Evolutionary conservation across 2,329 filamentous ascomycete species (phyloP), one percentile per base, ranked within the genome.

Genomic region (Claviceps sp.): DNA sequence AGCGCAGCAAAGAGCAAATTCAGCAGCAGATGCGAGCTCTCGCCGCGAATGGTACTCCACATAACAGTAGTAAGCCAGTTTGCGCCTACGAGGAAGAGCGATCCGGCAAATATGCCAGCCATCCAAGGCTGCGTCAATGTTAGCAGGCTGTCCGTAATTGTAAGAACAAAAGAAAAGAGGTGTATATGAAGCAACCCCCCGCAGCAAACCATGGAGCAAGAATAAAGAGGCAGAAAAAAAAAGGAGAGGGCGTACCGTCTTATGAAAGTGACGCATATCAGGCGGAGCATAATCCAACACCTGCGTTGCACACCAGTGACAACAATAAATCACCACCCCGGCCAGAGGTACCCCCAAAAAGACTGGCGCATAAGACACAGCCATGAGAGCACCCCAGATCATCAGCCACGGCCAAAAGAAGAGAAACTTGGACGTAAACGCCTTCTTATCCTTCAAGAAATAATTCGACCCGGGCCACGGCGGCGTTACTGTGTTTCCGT

Each of bases 181-280:
- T 4, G 9, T 3, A 30, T 9, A 30, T 30, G 30, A 11, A 30
- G 30, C 30, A 30, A 30, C 30, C 3, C 1, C 9, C 9, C 3
- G 8, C 30, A 24, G 5, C 5, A 48, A 24, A 37, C 13, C 16
- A 46, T 3, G 3, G 5, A 16, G 24, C 11, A 46, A 30, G 24
- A 18, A 11, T 11, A 20, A 3, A 13, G 40, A 9, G 0, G 18
- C 5, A 20, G 9, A 26, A 22, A 37, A 34, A 46, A 45, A 45
- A 18, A 42, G 20, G 20, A 7, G 18, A 38, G 4, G 9, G 71
- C 82, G 61, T 73, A 89, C 85, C 54, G 93, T 97, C 70, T 85
- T 88, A 65, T 96, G 89, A 60, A 97, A 83, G 58, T 85, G 80
- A 60, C 89, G 85, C 83, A 95, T 95, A 61, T 95, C 88, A 3